These are phyloP conservation scores for Sporisorium scitamineum DNA, from an alignment of 1,284 basidiomycete genomes.

Conservation along the genomic window DNA sequence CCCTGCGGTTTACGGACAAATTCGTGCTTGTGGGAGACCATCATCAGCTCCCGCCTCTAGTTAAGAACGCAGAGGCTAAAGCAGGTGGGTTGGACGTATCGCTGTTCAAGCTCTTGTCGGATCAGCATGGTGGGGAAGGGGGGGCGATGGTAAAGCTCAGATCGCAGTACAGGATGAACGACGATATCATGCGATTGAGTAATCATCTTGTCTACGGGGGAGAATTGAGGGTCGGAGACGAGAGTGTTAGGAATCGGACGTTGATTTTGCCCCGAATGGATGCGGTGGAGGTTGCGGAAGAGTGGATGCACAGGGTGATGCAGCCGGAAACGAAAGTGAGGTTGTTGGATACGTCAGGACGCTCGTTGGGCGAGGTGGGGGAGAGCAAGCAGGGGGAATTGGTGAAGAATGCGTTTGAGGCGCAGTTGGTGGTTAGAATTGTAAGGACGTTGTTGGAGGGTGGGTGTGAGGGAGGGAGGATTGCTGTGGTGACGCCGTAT, in stretches of 20 bases:
- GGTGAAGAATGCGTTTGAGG: conserved; percentile 82
- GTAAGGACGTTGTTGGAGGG: conserved; percentile 76
- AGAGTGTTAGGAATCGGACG: conserved; percentile 76
- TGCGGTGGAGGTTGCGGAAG: background rate
- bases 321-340: conserved; percentile 83
- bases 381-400: conserved; percentile 67
- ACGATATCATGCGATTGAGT: conserved; percentile 92
- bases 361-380: conserved; percentile 79
- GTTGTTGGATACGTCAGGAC: conserved; percentile 87
- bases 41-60: conserved; percentile 88
- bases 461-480: conserved; percentile 78
- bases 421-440: conserved; percentile 75
- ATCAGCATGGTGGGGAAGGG: conserved; percentile 81
- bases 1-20: conserved; percentile 85
- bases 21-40: conserved; percentile 98
- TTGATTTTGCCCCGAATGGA: conserved; percentile 74
- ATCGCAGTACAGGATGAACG: conserved; percentile 96
- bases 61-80: conserved; percentile 82
- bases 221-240: conserved; percentile 82
- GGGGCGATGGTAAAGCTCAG: conserved; percentile 83
- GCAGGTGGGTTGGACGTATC: conserved; percentile 85
- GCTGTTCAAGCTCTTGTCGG: conserved; percentile 87
- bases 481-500: conserved; percentile 91
- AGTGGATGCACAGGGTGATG: conserved; percentile 77
- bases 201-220: conserved; percentile 89